Percentiles rank a stretch among this genome's conserved stretches.
Conservation (phyloP, 73 alveolate species). For the Vitrella brassicaformis region DNA sequence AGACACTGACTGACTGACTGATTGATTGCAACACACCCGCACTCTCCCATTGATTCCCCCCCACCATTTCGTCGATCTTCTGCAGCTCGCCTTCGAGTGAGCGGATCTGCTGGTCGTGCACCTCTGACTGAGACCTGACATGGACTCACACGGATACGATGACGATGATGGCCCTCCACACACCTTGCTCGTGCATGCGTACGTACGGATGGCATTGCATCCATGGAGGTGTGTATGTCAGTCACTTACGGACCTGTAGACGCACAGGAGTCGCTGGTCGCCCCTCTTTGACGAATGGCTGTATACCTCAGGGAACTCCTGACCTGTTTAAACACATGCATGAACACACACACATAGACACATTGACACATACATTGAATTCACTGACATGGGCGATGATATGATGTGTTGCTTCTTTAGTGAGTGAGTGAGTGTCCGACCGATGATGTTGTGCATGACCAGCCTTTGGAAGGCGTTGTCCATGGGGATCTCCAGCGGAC, state of each 20-base stretch:
- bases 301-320: constrained; percentile 31
- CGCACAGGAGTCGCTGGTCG: constrained; percentile 21
- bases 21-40: no score
- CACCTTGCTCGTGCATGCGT: not conserved
- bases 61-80: constrained; percentile 10
- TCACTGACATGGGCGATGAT: no score
- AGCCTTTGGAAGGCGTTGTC: constrained; percentile 28
- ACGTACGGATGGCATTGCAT: not conserved
- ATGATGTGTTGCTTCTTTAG: no score
- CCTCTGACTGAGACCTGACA: constrained; percentile 12
- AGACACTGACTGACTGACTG: not conserved
- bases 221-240: not conserved
- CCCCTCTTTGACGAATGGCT: constrained; percentile 19
- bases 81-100: constrained; percentile 23
- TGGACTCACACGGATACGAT: not conserved
- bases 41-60: no score
- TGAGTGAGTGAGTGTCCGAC: no score
- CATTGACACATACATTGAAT: no score
- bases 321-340: no score
- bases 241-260: not conserved
- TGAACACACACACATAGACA: no score
- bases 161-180: no score
- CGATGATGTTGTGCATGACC: constrained; percentile 31
- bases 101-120: constrained; percentile 24
- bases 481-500: constrained; percentile 31